Evolutionary conservation across 352 stramenopile genomes (phyloP), one percentile per base, ranked within the genome.

Genomic region (Phytophthora syringae): DNA sequence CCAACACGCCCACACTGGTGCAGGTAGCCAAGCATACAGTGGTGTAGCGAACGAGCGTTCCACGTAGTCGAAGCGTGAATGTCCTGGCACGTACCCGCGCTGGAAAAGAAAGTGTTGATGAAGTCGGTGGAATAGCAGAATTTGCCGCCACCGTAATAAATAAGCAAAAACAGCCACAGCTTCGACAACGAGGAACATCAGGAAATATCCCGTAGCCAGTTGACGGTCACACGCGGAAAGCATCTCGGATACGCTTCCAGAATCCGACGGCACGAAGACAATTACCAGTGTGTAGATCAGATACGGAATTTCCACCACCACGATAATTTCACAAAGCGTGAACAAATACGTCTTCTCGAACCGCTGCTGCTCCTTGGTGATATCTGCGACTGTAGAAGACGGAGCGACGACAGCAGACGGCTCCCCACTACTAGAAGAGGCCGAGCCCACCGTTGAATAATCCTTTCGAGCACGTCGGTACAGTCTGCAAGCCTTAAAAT

Each of bases 51-150:
- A 89, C 24, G 76, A 88, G 12, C 70, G 61, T 40, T 89, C 80
- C 10, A 88, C 72, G 37, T 89, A 88, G 48, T 91, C 84, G 20
- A 93, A 89, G 15, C 82, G 79, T 15, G 80, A 83, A 6, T 78
- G 70, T 1, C 81, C 82, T 5, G 82, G 82, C 0, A 88, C 58
- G 53, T 77, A 88, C 27, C 84, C 84, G 5, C 79, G 70, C 58
- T 94, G 86, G 44, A 82, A 92, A 16, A 93, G 67, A 49, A 92
- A 87, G 32, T 93, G 84, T 45, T 91, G 82, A 54, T 92, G 86
- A 64, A 94, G 64, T 34, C 79, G 73, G 37, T 94, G 85, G 56
- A 94, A 94, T 24, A 94, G 68, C 20, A 88, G 68, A 55, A 94
- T 91, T 56, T 94, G 86, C 30, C 87, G 78, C 84, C 84, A 94